Evolutionary conservation across 805 yeast genomes (phyloP).

Genomic region (Grigorovia humatica): DNA sequence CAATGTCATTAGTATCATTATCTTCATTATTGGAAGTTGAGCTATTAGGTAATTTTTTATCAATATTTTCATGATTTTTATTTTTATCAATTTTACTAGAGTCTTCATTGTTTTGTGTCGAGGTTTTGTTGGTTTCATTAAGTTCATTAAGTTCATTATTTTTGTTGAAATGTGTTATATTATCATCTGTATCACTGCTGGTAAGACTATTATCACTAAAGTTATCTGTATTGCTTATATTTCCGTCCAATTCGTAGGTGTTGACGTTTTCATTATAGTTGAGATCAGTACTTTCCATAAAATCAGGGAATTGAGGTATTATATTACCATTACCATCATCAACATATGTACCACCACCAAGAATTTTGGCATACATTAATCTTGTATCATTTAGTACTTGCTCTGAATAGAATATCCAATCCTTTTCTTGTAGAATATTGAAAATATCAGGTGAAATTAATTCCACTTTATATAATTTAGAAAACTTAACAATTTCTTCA

Average conservation of each 20-base stretch:
- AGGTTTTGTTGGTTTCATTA: not conserved
- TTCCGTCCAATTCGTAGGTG: not conserved
- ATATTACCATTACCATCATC: slow-evolving; percentile 20
- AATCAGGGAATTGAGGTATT: slow-evolving; percentile 12
- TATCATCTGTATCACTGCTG: not conserved
- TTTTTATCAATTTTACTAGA: not conserved
- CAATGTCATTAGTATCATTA: not conserved
- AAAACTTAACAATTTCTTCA: slow-evolving; percentile 88
- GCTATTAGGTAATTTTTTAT: not conserved
- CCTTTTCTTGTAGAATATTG: slow-evolving; percentile 13
- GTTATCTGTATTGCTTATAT: not conserved
- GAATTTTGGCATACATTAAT: slow-evolving; percentile 25
- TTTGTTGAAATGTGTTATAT: not conserved
- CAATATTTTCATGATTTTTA: not conserved
- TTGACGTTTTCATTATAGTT: not conserved
- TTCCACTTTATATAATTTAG: slow-evolving; percentile 30
- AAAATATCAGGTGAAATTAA: slow-evolving; percentile 23
- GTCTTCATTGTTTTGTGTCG: not conserved
- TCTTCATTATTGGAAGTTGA: not conserved
- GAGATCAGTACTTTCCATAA: not conserved
- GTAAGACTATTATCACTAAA: not conserved
- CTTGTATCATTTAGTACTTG: slow-evolving; percentile 25
- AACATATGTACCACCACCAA: slow-evolving; percentile 25
- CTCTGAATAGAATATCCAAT: slow-evolving; percentile 22
- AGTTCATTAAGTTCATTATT: not conserved